These are phyloP conservation scores for Paecilomyces sp. DNA, from an alignment of 2,329 filamentous ascomycete genomes.

Conservation along the genomic window DNA sequence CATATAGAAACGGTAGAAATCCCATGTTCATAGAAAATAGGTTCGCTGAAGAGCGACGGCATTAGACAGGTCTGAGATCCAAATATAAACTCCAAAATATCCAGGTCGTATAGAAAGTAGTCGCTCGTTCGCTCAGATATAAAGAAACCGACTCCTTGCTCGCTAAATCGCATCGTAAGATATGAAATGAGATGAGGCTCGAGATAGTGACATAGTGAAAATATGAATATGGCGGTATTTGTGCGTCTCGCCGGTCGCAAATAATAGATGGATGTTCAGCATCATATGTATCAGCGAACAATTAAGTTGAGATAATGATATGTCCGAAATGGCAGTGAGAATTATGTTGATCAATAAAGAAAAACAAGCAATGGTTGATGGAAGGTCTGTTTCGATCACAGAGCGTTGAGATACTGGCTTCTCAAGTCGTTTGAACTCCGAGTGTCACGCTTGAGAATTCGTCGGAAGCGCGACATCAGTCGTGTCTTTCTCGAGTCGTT, in stretches of 20 bases:
- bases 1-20: background rate
- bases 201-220: background rate
- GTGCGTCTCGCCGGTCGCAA: background rate
- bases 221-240: background rate
- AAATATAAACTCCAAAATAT: background rate
- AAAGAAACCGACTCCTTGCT: background rate
- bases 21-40: background rate
- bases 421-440: background rate
- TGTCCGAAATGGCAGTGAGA: background rate
- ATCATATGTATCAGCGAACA: background rate
- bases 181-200: background rate
- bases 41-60: background rate
- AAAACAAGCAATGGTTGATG: background rate
- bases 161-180: background rate
- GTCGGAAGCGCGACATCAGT: slow-evolving; percentile 25
- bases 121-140: background rate
- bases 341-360: background rate
- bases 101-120: background rate
- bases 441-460: slow-evolving; percentile 24
- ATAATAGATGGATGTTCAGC: background rate
- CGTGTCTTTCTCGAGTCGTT: slow-evolving; percentile 8
- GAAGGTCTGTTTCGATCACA: background rate
- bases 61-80: background rate
- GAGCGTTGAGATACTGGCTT: background rate
- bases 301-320: background rate